Percentiles rank a stretch among this genome's conserved stretches.
These are phyloP conservation scores for Aureobasidium vineae DNA, from an alignment of 2,329 filamentous ascomycete species.

Conservation along the genomic window DNA sequence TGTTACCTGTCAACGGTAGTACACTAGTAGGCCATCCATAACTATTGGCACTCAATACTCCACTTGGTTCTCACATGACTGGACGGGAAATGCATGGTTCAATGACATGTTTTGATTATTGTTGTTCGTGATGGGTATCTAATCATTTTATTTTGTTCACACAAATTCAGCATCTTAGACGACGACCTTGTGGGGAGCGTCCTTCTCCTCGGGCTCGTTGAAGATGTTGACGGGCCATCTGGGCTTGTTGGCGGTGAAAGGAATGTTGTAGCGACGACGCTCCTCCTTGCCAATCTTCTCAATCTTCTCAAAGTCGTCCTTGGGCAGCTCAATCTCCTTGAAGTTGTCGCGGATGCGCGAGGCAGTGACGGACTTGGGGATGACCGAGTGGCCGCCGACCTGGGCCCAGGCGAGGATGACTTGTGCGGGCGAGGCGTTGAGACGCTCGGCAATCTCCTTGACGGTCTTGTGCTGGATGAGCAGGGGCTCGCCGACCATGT, in stretches of 20 bases:
- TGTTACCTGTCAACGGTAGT: no score
- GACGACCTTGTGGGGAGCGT: constrained; percentile 20
- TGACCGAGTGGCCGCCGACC: constrained; percentile 75
- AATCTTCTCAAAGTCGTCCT: constrained; percentile 69
- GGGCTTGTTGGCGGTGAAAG: constrained; percentile 21
- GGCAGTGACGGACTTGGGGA: constrained; percentile 78
- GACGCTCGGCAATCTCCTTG: constrained; percentile 52
- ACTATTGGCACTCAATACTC: no score
- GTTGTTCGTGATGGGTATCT: constrained; percentile 1
- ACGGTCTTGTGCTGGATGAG: constrained; percentile 66
- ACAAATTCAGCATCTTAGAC: not conserved
- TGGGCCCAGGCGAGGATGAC: constrained; percentile 77
- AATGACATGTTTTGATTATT: not conserved
- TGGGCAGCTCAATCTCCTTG: constrained; percentile 65
- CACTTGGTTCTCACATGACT: no score
- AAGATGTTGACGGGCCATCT: constrained; percentile 25
- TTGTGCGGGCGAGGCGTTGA: constrained; percentile 70
- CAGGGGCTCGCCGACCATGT: constrained; percentile 43
- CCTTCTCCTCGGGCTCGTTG: constrained; percentile 14
- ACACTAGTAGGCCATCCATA: no score
- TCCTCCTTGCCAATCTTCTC: constrained; percentile 61
- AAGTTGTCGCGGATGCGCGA: constrained; percentile 74
- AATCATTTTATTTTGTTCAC: not conserved
- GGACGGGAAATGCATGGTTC: no score
- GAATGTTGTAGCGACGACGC: constrained; percentile 67